Percentiles rank a stretch among this genome's conserved stretches.
Evolutionary conservation across 176 grass and related monocot genomes (phyloP).

Genomic region (Carex myosuroides): DNA sequence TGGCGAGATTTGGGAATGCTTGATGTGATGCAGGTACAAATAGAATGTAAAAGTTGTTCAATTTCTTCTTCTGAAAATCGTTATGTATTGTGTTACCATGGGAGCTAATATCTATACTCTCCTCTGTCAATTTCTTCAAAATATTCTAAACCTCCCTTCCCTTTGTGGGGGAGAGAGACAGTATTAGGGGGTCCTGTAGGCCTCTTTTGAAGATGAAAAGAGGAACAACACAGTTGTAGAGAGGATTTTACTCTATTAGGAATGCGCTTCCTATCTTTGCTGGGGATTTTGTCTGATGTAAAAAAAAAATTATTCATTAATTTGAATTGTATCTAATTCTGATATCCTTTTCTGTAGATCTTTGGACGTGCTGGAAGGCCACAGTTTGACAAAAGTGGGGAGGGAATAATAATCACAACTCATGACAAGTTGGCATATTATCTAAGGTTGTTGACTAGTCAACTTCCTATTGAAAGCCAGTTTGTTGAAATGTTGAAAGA

Average conservation of each 20-base stretch:
- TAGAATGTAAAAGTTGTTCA: slow-evolving; percentile 2
- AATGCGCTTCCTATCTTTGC: not conserved
- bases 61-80: not conserved
- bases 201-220: not conserved
- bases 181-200: not conserved
- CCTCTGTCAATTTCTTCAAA: not conserved
- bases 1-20: slow-evolving; percentile 97
- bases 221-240: not conserved
- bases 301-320: slow-evolving; percentile 2
- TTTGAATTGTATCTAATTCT: slow-evolving; percentile 23
- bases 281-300: not conserved
- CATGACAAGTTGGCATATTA: slow-evolving; percentile 96
- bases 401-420: slow-evolving; percentile 96
- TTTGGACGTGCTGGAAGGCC: slow-evolving; percentile 98
- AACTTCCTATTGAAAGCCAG: slow-evolving; percentile 98
- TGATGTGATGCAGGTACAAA: slow-evolving; percentile 92
- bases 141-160: not conserved
- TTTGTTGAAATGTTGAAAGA: slow-evolving; percentile 93
- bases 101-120: not conserved
- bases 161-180: not conserved
- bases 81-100: not conserved
- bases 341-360: slow-evolving; percentile 41
- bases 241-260: not conserved
- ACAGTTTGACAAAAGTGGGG: slow-evolving; percentile 97
- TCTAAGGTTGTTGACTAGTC: slow-evolving; percentile 80